These are phyloP conservation scores for Paramecium caudatum DNA, from an alignment of 73 alveolate genomes.

Conservation along the genomic window DNA sequence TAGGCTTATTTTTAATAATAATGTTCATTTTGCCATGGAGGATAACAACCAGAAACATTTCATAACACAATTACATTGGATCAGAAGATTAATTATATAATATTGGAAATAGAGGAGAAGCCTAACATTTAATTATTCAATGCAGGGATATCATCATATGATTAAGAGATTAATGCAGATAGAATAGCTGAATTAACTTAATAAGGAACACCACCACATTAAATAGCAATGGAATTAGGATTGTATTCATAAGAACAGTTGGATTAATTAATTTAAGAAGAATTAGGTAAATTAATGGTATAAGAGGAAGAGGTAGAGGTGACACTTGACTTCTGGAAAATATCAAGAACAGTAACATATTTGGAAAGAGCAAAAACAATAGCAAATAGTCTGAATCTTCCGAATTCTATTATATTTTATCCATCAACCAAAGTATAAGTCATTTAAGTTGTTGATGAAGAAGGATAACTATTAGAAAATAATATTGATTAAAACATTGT, in stretches of 20 bases:
- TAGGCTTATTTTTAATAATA: too few species aligned
- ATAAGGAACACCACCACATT: not conserved
- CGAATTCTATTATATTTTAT: not conserved
- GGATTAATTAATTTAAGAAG: not conserved
- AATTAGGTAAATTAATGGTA: not conserved
- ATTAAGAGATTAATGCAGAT: not conserved
- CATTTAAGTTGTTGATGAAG: not conserved
- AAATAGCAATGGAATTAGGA: constrained; percentile 42
- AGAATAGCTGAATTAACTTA: not conserved
- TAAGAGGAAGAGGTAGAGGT: not conserved
- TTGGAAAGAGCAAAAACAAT: not conserved
- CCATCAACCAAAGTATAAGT: not conserved
- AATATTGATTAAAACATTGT: too few species aligned
- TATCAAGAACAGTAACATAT: not conserved
- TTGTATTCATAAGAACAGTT: constrained; percentile 8
- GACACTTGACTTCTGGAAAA: not conserved
- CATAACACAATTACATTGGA: too few species aligned
- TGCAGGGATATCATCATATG: constrained; percentile 31
- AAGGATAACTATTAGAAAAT: too few species aligned
- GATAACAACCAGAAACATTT: too few species aligned
- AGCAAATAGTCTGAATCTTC: not conserved
- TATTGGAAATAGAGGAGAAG: not conserved
- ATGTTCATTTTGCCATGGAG: too few species aligned
- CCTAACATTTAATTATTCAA: not conserved
- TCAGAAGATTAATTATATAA: too few species aligned